These are phyloP conservation scores for Parietaria judaica DNA, from an alignment of 306 rosid species.

Conservation along the genomic window DNA sequence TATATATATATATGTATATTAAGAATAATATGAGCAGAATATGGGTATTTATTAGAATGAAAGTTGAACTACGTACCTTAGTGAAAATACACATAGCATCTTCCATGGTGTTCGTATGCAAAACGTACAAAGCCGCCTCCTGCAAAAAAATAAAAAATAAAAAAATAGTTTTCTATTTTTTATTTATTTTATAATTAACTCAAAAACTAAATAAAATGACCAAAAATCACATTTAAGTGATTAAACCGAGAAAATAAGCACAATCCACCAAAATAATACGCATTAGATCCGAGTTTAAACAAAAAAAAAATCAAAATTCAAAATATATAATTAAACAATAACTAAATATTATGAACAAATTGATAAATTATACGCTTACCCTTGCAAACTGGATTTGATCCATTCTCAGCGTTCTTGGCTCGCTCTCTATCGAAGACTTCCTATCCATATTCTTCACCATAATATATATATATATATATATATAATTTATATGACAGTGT, in stretches of 20 bases:
- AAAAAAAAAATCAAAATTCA: background rate
- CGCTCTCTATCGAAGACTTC: slow-evolving; percentile 67
- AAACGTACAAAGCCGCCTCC: slow-evolving; percentile 52
- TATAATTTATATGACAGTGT: too few species aligned
- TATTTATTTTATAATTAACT: too few species aligned
- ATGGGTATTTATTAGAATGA: background rate
- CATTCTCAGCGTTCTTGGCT: slow-evolving; percentile 58
- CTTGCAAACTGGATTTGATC: slow-evolving; percentile 56
- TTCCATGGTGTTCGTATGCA: slow-evolving; percentile 42
- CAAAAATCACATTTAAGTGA: background rate
- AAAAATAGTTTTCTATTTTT: too few species aligned
- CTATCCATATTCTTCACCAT: slow-evolving; percentile 23
- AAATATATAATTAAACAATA: background rate
- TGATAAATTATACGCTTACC: slow-evolving; percentile 13
- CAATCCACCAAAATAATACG: background rate
- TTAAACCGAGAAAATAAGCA: background rate
- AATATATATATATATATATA: too few species aligned
- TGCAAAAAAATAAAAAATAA: slow-evolving; percentile 10
- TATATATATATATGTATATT: too few species aligned
- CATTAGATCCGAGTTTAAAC: background rate
- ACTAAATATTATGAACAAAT: background rate
- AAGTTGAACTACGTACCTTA: slow-evolving; percentile 27
- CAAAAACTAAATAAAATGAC: too few species aligned
- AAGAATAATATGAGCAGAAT: background rate
- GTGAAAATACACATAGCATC: slow-evolving; percentile 69